Percentiles rank a stretch among this genome's conserved stretches.
These are phyloP conservation scores for Simmondsia chinensis DNA, from an alignment of 148 eudicot genomes.

Conservation along the genomic window DNA sequence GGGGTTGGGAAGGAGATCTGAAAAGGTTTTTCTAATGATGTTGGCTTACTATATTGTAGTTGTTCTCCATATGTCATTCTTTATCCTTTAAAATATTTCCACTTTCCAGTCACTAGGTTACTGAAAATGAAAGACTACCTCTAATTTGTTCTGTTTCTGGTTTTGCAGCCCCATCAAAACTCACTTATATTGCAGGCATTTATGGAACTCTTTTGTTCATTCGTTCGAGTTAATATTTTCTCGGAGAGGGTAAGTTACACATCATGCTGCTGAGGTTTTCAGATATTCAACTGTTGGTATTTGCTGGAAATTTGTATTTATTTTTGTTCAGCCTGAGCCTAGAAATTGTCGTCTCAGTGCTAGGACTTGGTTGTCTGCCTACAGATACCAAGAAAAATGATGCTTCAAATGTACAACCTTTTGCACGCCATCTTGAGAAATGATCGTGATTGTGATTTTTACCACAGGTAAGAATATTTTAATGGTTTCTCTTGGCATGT, in stretches of 20 bases:
- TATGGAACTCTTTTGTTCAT: conserved; percentile 98
- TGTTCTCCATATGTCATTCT: too few species aligned
- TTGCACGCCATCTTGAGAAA: conserved; percentile 75
- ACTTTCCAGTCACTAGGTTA: too few species aligned
- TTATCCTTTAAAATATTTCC: too few species aligned
- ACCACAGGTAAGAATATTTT: conserved; percentile 52
- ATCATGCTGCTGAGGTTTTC: too few species aligned
- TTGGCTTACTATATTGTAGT: too few species aligned
- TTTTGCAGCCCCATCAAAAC: conserved; percentile 96
- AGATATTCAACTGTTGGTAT: too few species aligned
- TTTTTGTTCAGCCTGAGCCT: too few species aligned
- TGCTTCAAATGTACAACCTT: conserved; percentile 89
- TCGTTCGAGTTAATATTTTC: conserved; percentile 90
- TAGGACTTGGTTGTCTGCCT: conserved; percentile 17
- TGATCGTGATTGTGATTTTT: conserved; percentile 97
- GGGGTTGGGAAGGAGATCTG: too few species aligned
- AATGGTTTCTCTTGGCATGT: neutral
- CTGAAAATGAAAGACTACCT: too few species aligned
- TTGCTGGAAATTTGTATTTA: too few species aligned
- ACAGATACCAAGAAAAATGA: conserved; percentile 93
- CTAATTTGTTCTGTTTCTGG: conserved; percentile 24
- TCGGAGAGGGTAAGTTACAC: conserved; percentile 77
- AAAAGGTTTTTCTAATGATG: too few species aligned
- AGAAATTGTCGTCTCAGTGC: conserved; percentile 5
- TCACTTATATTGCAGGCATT: conserved; percentile 89